Evolutionary conservation across 2,329 filamentous ascomycete genomes (phyloP).

Genomic region (Pseudocercospora pini-densiflorae): DNA sequence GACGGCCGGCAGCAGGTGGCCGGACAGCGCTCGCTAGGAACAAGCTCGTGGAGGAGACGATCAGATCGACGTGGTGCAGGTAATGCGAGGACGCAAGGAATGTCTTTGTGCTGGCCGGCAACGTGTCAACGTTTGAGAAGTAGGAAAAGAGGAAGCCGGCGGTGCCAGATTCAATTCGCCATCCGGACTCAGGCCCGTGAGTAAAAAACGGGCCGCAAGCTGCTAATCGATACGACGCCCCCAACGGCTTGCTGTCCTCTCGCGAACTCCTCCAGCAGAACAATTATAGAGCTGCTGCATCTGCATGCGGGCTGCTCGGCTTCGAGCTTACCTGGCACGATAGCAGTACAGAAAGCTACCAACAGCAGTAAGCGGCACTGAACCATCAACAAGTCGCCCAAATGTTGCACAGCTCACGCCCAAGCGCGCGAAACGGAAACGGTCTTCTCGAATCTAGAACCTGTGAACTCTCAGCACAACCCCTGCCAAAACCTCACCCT

Average conservation of each 20-base stretch:
- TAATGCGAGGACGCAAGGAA: not conserved
- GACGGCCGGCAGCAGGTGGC: not conserved
- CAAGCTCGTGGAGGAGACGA: conserved; percentile 5
- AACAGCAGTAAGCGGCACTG: no score
- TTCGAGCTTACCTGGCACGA: no score
- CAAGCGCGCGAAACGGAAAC: not conserved
- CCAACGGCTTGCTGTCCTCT: no score
- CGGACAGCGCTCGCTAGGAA: not conserved
- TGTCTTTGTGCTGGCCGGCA: not conserved
- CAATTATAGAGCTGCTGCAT: no score
- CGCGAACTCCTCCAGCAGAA: no score
- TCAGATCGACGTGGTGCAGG: not conserved
- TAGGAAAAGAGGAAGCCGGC: not conserved
- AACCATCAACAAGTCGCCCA: not conserved
- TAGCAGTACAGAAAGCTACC: no score
- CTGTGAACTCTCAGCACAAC: not conserved
- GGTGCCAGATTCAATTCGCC: not conserved
- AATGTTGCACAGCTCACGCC: not conserved
- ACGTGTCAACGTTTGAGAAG: not conserved
- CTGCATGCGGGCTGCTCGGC: no score
- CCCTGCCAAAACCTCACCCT: not conserved
- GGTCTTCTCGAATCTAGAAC: not conserved
- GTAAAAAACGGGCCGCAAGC: no score
- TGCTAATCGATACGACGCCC: no score
- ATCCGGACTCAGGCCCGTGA: not conserved